Base-by-base conservation (phyloP, 1,139 yeast species). In the Sugiyamaella xylanicola region DNA sequence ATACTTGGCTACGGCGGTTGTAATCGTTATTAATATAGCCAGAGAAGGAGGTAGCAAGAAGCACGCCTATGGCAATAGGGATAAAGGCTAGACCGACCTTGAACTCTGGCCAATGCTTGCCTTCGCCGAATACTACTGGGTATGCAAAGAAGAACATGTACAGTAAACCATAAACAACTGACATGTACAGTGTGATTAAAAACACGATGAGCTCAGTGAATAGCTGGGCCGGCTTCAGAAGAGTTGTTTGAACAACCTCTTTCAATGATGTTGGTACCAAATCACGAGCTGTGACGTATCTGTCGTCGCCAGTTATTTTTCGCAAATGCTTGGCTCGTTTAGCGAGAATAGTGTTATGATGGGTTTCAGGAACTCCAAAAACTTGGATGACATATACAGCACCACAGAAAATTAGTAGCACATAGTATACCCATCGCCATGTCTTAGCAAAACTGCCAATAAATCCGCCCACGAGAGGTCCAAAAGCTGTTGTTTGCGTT, bases 111-210 rank as follows among this genome's bases (percentile, higher is more conserved):
- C 83, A 86, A 21, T 84, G 84, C 68, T 86, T 84, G 55, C 85
- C 88, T 68, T 83, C 87, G 68, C 70, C 72, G 63, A 75, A 86
- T 11, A 87, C 81, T 56, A 85, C 77, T 19, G 93, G 92, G 68
- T 77, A 81, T 0, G 97, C 97, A 74, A 88, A 88, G 82, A 91
- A 89, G 76, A 91, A 90, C 55, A 96, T 95, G 71, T 91, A 91
- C 57, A 92, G 78, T 61, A 91, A 77, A 27, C 97, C 88, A 75
- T 92, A 91, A 66, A 91, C 86, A 69, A 92, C 80, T 53, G 96
- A 88, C 68, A 91, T 95, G 73, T 89, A 92, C 59, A 83, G 81
- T 66, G 97, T 88, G 71, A 91, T 80, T 63, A 88, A 74, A 61
- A 85, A 91, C 64, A 91, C 80, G 35, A 91, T 95, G 5, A 95